phyloP scores from a whole-genome alignment of 78 protist genomes.

The Blattamonas nauphoetae region DNA sequence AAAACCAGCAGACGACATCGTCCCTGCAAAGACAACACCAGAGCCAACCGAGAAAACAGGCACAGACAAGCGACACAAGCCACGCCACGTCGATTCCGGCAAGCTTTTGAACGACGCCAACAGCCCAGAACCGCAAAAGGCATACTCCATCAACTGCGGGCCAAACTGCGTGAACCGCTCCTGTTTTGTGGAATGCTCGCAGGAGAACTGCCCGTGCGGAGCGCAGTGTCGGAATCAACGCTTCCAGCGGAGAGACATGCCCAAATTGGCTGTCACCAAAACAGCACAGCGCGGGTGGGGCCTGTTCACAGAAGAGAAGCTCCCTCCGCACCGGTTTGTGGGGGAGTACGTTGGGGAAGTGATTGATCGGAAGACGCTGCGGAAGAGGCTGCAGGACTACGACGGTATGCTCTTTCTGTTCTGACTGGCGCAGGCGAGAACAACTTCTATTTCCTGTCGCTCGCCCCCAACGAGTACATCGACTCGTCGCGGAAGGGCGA shows the following conservation, averaged over 20 bases:
- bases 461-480: conserved; percentile 30
- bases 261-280: not conserved
- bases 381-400: conserved; percentile 21
- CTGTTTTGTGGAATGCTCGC: not conserved
- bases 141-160: no score
- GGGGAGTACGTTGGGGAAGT: conserved; percentile 69
- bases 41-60: not conserved
- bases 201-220: not conserved
- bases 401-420: not conserved
- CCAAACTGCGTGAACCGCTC: not conserved
- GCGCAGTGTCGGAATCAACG: not conserved
- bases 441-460: conserved; percentile 45
- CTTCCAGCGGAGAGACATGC: not conserved
- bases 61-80: not conserved
- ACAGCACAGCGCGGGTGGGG: conserved; percentile 58
- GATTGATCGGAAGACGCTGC: conserved; percentile 12
- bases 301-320: conserved; percentile 17
- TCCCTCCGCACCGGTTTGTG: conserved; percentile 29
- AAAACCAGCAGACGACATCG: not conserved
- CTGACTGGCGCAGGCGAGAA: conserved; percentile 17
- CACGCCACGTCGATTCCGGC: no score
- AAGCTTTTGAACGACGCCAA: no score
- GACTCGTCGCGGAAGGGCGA: conserved; percentile 58
- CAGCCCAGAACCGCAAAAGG: no score
- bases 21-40: not conserved